phyloP scores from a whole-genome alignment of 2,329 filamentous ascomycete species.

The Aspergillus sergii region DNA sequence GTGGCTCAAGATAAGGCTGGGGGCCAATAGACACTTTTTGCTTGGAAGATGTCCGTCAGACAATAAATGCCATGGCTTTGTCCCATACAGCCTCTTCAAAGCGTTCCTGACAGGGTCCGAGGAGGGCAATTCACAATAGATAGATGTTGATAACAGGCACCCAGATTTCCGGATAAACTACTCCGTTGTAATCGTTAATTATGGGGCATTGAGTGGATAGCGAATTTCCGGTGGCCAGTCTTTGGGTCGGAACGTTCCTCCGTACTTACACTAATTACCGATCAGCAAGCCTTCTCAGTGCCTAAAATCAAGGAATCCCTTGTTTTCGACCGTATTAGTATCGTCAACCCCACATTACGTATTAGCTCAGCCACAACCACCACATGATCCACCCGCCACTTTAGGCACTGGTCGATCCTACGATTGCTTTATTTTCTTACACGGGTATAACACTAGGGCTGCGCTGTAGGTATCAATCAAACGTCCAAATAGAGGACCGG shows the following conservation, averaged over 20 bases:
- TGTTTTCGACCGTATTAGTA: conserved; percentile 5
- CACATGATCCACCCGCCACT: background rate
- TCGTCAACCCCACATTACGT: background rate
- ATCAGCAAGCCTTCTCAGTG: background rate
- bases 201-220: conserved; percentile 1
- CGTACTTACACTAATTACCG: background rate
- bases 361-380: conserved; percentile 2
- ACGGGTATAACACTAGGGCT: too few relatives aligned
- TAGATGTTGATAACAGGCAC: conserved; percentile 1
- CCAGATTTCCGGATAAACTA: conserved; percentile 8
- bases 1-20: conserved; percentile 3
- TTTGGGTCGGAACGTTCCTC: background rate
- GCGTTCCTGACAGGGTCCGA: background rate
- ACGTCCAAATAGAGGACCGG: too few relatives aligned
- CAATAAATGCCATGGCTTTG: conserved; percentile 15
- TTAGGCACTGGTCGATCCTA: background rate
- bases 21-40: conserved; percentile 3
- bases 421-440: too few relatives aligned
- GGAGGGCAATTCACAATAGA: background rate
- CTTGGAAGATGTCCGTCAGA: background rate
- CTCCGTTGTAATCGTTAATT: background rate
- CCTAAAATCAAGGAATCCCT: background rate
- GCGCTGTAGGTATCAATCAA: too few relatives aligned
- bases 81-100: conserved; percentile 2
- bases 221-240: background rate